Conservation (phyloP, 2,329 filamentous ascomycete species). For the Paracamarosporium sp. region DNA sequence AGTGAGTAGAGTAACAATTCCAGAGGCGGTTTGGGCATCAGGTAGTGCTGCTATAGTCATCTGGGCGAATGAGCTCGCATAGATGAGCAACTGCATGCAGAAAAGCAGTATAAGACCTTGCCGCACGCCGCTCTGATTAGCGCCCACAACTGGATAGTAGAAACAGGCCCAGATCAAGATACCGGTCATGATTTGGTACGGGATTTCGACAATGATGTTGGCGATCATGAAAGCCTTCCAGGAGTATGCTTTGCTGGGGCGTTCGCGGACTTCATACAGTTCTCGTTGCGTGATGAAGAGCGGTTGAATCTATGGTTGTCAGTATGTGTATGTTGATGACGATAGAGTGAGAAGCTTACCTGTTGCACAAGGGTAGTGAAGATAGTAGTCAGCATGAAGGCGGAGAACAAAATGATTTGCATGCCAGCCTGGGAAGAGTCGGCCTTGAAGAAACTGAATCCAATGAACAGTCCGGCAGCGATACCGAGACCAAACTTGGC, state of each 20-base stretch:
- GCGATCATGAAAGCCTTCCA: conserved; percentile 77
- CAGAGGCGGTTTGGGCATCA: conserved; percentile 71
- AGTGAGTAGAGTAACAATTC: conserved; percentile 66
- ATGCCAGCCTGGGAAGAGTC: conserved; percentile 49
- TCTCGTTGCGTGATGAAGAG: conserved; percentile 65
- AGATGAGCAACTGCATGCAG: conserved; percentile 71
- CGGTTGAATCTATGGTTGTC: conserved; percentile 58
- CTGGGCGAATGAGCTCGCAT: conserved; percentile 74
- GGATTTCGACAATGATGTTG: conserved; percentile 75
- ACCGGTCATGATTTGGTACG: conserved; percentile 68
- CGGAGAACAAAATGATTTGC: conserved; percentile 55
- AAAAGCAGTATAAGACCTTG: conserved; percentile 67
- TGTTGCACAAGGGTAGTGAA: conserved; percentile 53
- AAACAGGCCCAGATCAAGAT: conserved; percentile 70
- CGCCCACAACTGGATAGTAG: conserved; percentile 64
- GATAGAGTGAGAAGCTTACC: neutral
- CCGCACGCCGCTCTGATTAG: conserved; percentile 56
- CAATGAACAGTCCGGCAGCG: conserved; percentile 40
- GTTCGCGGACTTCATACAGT: conserved; percentile 66
- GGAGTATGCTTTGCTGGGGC: conserved; percentile 73
- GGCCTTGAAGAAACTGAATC: conserved; percentile 51
- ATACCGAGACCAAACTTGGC: conserved; percentile 39
- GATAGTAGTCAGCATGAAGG: conserved; percentile 58
- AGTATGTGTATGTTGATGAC: neutral
- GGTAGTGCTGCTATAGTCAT: conserved; percentile 76